phyloP scores from a whole-genome alignment of 1,284 basidiomycete genomes.

The Leccinum insigne region DNA sequence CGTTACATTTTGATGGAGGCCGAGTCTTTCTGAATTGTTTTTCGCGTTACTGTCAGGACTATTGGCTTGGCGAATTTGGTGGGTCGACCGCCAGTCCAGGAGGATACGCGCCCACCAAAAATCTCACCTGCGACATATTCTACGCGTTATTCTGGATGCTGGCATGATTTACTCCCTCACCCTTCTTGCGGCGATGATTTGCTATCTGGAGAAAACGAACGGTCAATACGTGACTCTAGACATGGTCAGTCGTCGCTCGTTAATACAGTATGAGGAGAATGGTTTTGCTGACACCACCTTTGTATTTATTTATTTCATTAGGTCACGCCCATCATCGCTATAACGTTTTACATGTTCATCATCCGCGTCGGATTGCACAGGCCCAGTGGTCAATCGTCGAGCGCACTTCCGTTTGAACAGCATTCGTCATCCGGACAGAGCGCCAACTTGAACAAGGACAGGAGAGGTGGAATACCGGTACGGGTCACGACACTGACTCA shows the following conservation, averaged over 20 bases:
- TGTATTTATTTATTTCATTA: background rate
- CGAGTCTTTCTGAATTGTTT: background rate
- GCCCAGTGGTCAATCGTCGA: background rate
- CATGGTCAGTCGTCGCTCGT: background rate
- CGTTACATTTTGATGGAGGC: background rate
- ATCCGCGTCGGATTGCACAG: background rate
- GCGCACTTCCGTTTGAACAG: background rate
- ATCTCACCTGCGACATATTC: background rate
- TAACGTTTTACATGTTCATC: background rate
- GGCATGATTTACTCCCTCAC: conserved; percentile 2
- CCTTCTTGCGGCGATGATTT: background rate
- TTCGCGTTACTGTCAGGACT: background rate
- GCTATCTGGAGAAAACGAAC: background rate
- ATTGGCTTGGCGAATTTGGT: conserved; percentile 3
- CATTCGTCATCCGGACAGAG: background rate
- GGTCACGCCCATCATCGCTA: background rate
- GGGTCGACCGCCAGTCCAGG: background rate
- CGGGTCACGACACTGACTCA: background rate
- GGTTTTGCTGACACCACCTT: background rate
- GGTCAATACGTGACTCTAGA: conserved; percentile 3
- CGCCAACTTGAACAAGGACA: background rate
- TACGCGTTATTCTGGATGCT: conserved; percentile 1
- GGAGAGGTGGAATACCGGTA: background rate
- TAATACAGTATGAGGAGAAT: background rate
- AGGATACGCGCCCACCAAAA: background rate